phyloP scores from a whole-genome alignment of 495 filamentous ascomycete genomes.

The Hyaloscypha bicolor region DNA sequence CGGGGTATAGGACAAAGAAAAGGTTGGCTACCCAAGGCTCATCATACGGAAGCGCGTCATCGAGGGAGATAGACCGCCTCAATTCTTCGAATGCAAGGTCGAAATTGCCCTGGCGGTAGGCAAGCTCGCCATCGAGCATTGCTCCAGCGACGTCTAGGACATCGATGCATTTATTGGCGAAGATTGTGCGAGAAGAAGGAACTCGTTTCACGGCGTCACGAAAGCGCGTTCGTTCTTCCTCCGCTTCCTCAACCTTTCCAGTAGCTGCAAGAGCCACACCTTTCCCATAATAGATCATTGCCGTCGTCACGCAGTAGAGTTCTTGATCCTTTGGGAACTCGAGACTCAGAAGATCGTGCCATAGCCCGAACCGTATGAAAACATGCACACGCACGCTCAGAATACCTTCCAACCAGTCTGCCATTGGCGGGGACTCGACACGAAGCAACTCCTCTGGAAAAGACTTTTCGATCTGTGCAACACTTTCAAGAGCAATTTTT shows the following conservation, averaged over 20 bases:
- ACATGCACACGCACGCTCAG: slow-evolving; percentile 63
- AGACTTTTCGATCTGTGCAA: slow-evolving; percentile 49
- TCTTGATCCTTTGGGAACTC: slow-evolving; percentile 49
- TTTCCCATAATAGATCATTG: slow-evolving; percentile 66
- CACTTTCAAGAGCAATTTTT: slow-evolving; percentile 56
- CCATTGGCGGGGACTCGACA: slow-evolving; percentile 66
- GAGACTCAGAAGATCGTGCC: slow-evolving; percentile 58
- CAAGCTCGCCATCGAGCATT: slow-evolving; percentile 71
- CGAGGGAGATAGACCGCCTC: slow-evolving; percentile 50
- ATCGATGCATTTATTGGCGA: slow-evolving; percentile 65
- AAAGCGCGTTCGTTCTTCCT: slow-evolving; percentile 48
- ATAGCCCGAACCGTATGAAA: slow-evolving; percentile 65
- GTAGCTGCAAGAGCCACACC: slow-evolving; percentile 63
- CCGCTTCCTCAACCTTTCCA: slow-evolving; percentile 48
- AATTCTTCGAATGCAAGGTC: slow-evolving; percentile 58
- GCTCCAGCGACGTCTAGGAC: slow-evolving; percentile 59
- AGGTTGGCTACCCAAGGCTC: slow-evolving; percentile 53
- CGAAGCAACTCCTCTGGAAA: slow-evolving; percentile 63
- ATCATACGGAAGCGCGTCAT: slow-evolving; percentile 61
- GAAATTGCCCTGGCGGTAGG: slow-evolving; percentile 60
- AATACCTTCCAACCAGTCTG: slow-evolving; percentile 72
- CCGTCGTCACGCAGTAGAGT: slow-evolving; percentile 64
- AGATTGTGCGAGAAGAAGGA: slow-evolving; percentile 56
- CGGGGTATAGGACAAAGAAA: too few relatives aligned
- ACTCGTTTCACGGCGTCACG: slow-evolving; percentile 47